Evolutionary conservation across 2,329 filamentous ascomycete species (phyloP).

Genomic region (Clarireedia monteithiana): DNA sequence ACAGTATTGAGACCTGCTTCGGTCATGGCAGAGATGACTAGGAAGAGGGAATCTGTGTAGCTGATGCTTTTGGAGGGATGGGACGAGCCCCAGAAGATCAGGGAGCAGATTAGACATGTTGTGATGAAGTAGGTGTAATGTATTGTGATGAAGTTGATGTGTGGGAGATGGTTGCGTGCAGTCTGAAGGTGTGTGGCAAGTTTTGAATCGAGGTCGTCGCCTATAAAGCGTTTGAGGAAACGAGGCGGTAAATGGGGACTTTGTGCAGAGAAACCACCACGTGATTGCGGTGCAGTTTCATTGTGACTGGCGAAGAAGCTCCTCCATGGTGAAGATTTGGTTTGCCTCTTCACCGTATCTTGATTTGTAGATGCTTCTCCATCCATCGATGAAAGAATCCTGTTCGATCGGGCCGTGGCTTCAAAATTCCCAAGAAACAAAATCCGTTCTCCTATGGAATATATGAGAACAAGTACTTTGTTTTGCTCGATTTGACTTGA

Average conservation of each 20-base stretch:
- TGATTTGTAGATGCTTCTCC: too few species aligned
- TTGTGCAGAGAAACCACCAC: too few species aligned
- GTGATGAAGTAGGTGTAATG: constrained; percentile 61
- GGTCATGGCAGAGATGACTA: constrained; percentile 59
- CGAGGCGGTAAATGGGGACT: too few species aligned
- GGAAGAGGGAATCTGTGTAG: constrained; percentile 59
- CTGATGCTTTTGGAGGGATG: constrained; percentile 39
- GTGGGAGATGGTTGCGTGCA: constrained; percentile 12
- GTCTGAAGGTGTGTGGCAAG: background rate
- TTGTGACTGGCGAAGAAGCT: background rate
- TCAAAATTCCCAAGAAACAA: too few species aligned
- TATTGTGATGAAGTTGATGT: constrained; percentile 53
- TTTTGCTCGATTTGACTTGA: too few species aligned
- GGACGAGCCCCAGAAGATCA: constrained; percentile 54
- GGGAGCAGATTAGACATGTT: constrained; percentile 45
- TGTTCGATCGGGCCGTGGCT: too few species aligned
- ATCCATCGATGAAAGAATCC: too few species aligned
- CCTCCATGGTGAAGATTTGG: background rate
- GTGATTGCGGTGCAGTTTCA: too few species aligned
- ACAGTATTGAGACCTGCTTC: constrained; percentile 61
- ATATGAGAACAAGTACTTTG: too few species aligned
- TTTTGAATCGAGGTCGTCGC: background rate
- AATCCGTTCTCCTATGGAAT: too few species aligned
- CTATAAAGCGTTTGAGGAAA: constrained; percentile 1
- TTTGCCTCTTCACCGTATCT: too few species aligned